phyloP scores from a whole-genome alignment of 2,329 filamentous ascomycete species.

The Sporothrix brunneoviolacea region DNA sequence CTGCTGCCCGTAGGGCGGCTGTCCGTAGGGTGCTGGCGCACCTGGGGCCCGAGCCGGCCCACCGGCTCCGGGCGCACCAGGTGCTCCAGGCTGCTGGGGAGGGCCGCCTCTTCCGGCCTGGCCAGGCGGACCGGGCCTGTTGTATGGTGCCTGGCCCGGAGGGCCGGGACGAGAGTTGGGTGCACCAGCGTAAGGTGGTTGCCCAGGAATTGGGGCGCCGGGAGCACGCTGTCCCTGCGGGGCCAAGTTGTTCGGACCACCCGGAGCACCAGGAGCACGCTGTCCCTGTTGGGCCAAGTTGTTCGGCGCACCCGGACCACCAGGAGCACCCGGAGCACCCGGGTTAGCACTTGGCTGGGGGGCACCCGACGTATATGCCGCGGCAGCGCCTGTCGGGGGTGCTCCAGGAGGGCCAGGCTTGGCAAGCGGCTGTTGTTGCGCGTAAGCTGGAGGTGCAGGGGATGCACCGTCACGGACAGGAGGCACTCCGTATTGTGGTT shows the following conservation, averaged over 20 bases:
- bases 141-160: slow-evolving; percentile 5
- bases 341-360: background rate
- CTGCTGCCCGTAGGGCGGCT: background rate
- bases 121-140: background rate
- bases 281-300: background rate
- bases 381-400: background rate
- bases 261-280: slow-evolving; percentile 7
- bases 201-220: background rate
- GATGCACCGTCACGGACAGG: background rate
- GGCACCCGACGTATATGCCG: background rate
- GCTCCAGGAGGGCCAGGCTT: background rate
- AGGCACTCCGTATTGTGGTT: too few relatives aligned
- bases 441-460: background rate
- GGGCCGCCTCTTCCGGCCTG: slow-evolving; percentile 1
- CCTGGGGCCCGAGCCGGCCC: slow-evolving; percentile 4
- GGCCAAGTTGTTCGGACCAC: too few relatives aligned
- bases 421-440: background rate
- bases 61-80: background rate
- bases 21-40: slow-evolving; percentile 4
- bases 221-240: too few relatives aligned
- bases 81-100: background rate
- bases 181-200: slow-evolving; percentile 7
- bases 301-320: background rate
- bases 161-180: slow-evolving; percentile 1
- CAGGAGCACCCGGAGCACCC: background rate